A percentile compares a stretch with the other conserved stretches of the same genome.
Evolutionary conservation across 1,284 basidiomycete genomes (phyloP).

Genomic region (Volvariella surrecta): DNA sequence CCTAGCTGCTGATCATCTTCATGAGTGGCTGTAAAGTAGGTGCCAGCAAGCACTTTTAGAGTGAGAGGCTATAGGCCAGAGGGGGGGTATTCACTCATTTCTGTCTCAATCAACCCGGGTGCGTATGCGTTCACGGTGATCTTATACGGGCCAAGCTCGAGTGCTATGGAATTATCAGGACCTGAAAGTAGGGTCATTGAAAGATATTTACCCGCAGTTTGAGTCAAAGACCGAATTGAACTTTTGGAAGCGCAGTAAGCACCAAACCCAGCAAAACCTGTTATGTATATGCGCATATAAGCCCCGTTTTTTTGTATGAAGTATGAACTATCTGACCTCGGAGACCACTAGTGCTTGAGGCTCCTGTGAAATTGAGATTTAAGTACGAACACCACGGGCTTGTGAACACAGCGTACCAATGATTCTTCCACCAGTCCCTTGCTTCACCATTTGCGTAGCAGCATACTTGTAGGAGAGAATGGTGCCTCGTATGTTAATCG

Average conservation of each 20-base stretch:
- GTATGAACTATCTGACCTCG: too few species aligned
- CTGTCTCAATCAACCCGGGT: slow-evolving; percentile 13
- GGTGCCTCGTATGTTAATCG: slow-evolving; percentile 19
- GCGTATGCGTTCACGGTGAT: slow-evolving; percentile 24
- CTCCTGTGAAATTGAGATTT: not conserved
- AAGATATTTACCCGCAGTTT: slow-evolving; percentile 15
- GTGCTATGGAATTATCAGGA: slow-evolving; percentile 11
- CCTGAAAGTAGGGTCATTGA: not conserved
- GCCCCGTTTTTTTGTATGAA: too few species aligned
- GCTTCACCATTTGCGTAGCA: slow-evolving; percentile 23
- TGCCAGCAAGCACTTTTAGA: too few species aligned
- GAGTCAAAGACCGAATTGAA: slow-evolving; percentile 17
- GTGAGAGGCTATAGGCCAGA: too few species aligned
- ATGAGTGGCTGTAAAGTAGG: too few species aligned
- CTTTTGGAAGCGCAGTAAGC: slow-evolving; percentile 16
- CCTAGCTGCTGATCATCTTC: too few species aligned
- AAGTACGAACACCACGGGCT: slow-evolving; percentile 9
- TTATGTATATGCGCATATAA: not conserved
- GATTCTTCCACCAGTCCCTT: slow-evolving; percentile 23
- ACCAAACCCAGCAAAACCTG: slow-evolving; percentile 4
- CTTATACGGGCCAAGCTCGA: slow-evolving; percentile 18
- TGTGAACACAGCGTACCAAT: slow-evolving; percentile 16
- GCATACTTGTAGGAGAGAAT: slow-evolving; percentile 25
- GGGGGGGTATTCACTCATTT: not conserved
- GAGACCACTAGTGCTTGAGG: not conserved